phyloP scores from a whole-genome alignment of 139 green algal species.

The Chlamydomonas schloesseri region DNA sequence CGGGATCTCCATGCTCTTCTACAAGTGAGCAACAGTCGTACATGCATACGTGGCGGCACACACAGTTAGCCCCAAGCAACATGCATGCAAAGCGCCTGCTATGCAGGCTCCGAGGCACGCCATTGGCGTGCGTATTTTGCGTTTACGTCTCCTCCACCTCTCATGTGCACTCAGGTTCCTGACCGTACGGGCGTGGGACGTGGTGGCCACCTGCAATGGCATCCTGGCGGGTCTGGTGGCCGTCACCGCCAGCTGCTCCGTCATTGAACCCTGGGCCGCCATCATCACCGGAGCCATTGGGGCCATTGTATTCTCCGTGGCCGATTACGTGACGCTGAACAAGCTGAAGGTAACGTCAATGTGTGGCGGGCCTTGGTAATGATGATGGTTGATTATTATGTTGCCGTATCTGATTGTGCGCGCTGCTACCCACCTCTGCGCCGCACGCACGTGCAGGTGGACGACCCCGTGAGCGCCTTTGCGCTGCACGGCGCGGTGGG shows the following conservation, averaged over 20 bases:
- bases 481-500: slow-evolving; percentile 72
- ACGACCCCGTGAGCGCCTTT: slow-evolving; percentile 69
- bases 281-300: slow-evolving; percentile 66
- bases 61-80: too few species aligned
- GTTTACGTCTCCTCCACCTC: too few species aligned
- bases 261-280: slow-evolving; percentile 72
- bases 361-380: not conserved
- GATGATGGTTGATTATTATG: too few species aligned
- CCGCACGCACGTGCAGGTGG: slow-evolving; percentile 47
- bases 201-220: slow-evolving; percentile 45
- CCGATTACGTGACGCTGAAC: slow-evolving; percentile 31
- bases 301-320: slow-evolving; percentile 46
- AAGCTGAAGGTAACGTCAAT: slow-evolving; percentile 53
- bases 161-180: not conserved
- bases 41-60: too few species aligned
- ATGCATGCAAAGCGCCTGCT: too few species aligned
- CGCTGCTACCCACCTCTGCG: too few species aligned
- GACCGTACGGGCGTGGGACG: slow-evolving; percentile 10
- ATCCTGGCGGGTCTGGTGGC: slow-evolving; percentile 71
- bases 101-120: too few species aligned
- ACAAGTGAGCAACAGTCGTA: not conserved
- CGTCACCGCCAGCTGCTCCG: slow-evolving; percentile 64
- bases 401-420: too few species aligned
- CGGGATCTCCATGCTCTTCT: slow-evolving; percentile 64
- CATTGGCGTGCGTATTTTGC: too few species aligned